Conservation (phyloP, 148 eudicot species). For the Rhododendron molle region DNA sequence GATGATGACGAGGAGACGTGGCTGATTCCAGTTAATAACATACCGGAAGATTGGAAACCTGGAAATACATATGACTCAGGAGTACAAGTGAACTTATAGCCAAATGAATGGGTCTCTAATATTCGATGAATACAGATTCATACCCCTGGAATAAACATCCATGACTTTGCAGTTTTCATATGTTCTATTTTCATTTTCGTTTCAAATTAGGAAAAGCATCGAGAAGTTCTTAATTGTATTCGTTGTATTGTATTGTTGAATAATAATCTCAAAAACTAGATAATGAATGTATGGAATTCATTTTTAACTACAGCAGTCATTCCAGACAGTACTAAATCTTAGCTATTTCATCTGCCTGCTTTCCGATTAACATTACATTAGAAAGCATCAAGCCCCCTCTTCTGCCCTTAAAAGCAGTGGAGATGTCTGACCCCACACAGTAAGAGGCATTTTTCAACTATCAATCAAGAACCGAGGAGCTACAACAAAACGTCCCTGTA, state of each 20-base stretch:
- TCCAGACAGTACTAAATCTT: neutral
- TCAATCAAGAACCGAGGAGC: no score
- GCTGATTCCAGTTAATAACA: conserved; percentile 56
- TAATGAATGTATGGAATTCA: neutral
- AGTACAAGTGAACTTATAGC: conserved; percentile 42
- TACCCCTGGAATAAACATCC: neutral
- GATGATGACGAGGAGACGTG: conserved; percentile 55
- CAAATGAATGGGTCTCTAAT: neutral
- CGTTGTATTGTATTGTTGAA: neutral
- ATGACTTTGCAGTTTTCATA: neutral
- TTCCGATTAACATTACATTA: neutral
- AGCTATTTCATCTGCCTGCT: neutral
- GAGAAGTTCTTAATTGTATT: neutral
- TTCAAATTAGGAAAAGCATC: neutral
- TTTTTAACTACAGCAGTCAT: neutral
- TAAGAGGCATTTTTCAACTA: neutral
- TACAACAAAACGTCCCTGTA: no score
- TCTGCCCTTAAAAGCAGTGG: neutral
- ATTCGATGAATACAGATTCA: neutral
- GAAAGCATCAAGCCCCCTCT: neutral
- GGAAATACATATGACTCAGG: conserved; percentile 76
- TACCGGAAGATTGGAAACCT: conserved; percentile 64
- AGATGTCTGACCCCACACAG: neutral
- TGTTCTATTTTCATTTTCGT: neutral
- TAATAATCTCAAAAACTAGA: neutral